Conservation (phyloP, 345 rosid genomes). For the Durio zibethinus region DNA sequence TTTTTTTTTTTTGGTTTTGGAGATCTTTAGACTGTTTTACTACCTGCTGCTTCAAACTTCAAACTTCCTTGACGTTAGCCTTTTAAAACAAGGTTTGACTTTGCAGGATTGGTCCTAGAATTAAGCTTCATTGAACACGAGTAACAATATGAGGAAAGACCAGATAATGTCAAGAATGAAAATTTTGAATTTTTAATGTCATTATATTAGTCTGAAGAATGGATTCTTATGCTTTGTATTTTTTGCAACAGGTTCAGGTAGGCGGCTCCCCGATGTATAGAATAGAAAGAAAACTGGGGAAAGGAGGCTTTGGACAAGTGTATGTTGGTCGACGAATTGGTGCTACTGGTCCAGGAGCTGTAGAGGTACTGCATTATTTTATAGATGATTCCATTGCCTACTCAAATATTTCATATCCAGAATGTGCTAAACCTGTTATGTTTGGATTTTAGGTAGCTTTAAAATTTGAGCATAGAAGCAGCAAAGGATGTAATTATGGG, state of each 20-base stretch:
- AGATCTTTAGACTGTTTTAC: neutral
- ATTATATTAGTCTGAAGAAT: neutral
- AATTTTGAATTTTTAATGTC: neutral
- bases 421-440: neutral
- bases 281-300: constrained; percentile 79
- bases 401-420: neutral
- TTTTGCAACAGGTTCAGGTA: constrained; percentile 62
- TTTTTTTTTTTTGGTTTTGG: neutral
- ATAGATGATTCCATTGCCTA: neutral
- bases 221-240: neutral
- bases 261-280: constrained; percentile 82
- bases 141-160: neutral
- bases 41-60: neutral
- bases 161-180: neutral
- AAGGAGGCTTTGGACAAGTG: constrained; percentile 99
- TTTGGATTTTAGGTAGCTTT: constrained; percentile 68
- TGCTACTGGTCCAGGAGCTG: constrained; percentile 59
- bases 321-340: constrained; percentile 77
- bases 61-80: neutral
- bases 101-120: neutral
- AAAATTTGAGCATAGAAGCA: constrained; percentile 90
- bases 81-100: neutral
- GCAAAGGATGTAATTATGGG: constrained; percentile 94
- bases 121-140: neutral
- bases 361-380: constrained; percentile 44